phyloP scores from a whole-genome alignment of 2,329 filamentous ascomycete species.

The Aspergillus phoenicis region DNA sequence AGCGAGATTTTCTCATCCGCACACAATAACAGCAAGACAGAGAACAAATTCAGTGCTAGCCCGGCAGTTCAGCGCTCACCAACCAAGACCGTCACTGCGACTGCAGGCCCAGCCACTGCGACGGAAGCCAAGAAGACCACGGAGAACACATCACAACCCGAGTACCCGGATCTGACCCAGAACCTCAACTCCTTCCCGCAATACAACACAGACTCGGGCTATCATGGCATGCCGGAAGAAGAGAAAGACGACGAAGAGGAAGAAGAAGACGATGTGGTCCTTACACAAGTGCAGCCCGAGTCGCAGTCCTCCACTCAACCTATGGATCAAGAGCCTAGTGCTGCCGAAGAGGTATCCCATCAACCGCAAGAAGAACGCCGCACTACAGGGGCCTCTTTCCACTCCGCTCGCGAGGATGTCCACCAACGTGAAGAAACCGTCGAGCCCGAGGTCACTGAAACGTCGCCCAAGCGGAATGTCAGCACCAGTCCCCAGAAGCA shows the following conservation, averaged over 20 bases:
- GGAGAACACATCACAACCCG: constrained; percentile 27
- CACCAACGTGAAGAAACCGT: constrained; percentile 38
- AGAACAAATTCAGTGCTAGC: constrained; percentile 37
- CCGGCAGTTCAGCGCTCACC: constrained; percentile 40
- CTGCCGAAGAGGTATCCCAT: constrained; percentile 19
- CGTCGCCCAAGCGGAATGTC: constrained; percentile 25
- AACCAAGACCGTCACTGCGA: constrained; percentile 29
- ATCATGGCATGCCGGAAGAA: constrained; percentile 49
- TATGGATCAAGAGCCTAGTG: constrained; percentile 32
- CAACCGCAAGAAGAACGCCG: constrained; percentile 37
- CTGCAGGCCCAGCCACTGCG: constrained; percentile 20
- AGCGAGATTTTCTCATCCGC: constrained; percentile 51
- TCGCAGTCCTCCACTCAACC: constrained; percentile 39
- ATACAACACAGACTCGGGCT: constrained; percentile 51
- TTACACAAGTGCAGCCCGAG: constrained; percentile 34
- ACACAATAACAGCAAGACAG: constrained; percentile 43
- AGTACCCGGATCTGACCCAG: constrained; percentile 34
- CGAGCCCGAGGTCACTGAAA: constrained; percentile 40
- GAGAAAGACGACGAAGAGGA: constrained; percentile 38
- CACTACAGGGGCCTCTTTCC: constrained; percentile 50
- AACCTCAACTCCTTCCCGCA: constrained; percentile 44
- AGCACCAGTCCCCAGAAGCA: constrained; percentile 21
- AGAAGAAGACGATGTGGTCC: constrained; percentile 44
- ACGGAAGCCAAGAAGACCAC: constrained; percentile 18
- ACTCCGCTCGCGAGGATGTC: constrained; percentile 48